These are phyloP conservation scores for Megacollybia marginata DNA, from an alignment of 768 basidiomycete genomes.

Conservation along the genomic window DNA sequence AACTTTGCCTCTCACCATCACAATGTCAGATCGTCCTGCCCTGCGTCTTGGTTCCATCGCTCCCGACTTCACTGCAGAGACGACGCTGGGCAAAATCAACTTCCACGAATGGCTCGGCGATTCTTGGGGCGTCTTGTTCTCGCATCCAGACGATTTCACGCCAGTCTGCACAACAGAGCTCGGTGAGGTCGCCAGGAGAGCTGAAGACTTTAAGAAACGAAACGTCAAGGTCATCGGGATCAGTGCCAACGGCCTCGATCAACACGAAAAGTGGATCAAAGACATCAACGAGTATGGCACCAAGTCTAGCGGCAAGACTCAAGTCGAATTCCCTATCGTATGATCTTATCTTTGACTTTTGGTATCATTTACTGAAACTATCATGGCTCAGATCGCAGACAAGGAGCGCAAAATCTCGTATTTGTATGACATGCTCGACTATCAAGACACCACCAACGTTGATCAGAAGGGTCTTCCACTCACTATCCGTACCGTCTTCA, in stretches of 20 bases:
- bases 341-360: conserved; percentile 15
- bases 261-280: conserved; percentile 82
- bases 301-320: conserved; percentile 52
- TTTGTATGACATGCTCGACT: conserved; percentile 94
- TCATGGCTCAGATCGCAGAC: conserved; percentile 72
- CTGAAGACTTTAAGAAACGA: conserved; percentile 77
- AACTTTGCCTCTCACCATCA: too few species aligned
- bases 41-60: conserved; percentile 84
- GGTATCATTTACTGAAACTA: background rate
- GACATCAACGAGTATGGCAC: conserved; percentile 82
- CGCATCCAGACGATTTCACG: conserved; percentile 91
- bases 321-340: conserved; percentile 90
- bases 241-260: conserved; percentile 81
- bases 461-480: conserved; percentile 87
- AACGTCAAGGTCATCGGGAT: conserved; percentile 92
- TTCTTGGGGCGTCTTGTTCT: conserved; percentile 90
- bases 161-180: conserved; percentile 96
- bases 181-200: conserved; percentile 87
- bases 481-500: conserved; percentile 95
- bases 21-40: conserved; percentile 9
- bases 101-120: conserved; percentile 91
- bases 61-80: conserved; percentile 88
- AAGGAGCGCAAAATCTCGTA: conserved; percentile 77
- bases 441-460: conserved; percentile 87
- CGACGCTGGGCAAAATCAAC: conserved; percentile 79